Evolutionary conservation across 2,329 filamentous ascomycete species (phyloP).

Genomic region (Phialemoniopsis sp.): DNA sequence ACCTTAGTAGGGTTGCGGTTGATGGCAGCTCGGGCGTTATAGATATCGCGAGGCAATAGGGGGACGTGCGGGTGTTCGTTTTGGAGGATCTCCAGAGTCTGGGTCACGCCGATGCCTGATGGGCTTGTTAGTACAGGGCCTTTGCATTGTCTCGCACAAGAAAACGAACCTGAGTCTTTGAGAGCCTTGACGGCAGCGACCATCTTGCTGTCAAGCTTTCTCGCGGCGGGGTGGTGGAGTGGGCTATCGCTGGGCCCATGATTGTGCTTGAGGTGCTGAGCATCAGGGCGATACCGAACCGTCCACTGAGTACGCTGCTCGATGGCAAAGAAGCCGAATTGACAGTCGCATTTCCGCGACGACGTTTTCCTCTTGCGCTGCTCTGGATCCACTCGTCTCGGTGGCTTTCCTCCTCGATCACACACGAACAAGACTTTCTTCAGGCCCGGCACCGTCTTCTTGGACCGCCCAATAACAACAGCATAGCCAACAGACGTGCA

Average conservation of each 20-base stretch:
- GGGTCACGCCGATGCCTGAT: constrained; percentile 59
- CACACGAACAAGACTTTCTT: constrained; percentile 67
- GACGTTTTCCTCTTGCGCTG: constrained; percentile 62
- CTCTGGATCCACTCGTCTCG: constrained; percentile 58
- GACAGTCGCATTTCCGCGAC: constrained; percentile 65
- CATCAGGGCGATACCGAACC: constrained; percentile 59
- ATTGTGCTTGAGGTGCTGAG: constrained; percentile 55
- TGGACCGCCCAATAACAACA: constrained; percentile 64
- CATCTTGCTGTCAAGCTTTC: constrained; percentile 64
- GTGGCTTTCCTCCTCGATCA: constrained; percentile 60
- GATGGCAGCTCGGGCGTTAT: constrained; percentile 64
- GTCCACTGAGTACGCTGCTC: constrained; percentile 66
- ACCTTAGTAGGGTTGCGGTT: constrained; percentile 62
- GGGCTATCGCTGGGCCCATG: constrained; percentile 64
- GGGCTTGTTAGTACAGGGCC: constrained; percentile 23
- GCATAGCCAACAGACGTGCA: constrained; percentile 65
- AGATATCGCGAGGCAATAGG: constrained; percentile 61
- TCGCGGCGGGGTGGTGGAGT: constrained; percentile 60
- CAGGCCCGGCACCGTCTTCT: constrained; percentile 62
- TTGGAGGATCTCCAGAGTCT: constrained; percentile 64
- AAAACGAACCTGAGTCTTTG: constrained; percentile 27
- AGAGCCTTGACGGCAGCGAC: constrained; percentile 63
- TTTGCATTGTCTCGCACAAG: neutral
- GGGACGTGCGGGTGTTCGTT: constrained; percentile 60
- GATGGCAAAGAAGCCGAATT: constrained; percentile 67